These are phyloP conservation scores for Epipyxis sp. DNA, from an alignment of 108 stramenopile genomes.

Conservation along the genomic window DNA sequence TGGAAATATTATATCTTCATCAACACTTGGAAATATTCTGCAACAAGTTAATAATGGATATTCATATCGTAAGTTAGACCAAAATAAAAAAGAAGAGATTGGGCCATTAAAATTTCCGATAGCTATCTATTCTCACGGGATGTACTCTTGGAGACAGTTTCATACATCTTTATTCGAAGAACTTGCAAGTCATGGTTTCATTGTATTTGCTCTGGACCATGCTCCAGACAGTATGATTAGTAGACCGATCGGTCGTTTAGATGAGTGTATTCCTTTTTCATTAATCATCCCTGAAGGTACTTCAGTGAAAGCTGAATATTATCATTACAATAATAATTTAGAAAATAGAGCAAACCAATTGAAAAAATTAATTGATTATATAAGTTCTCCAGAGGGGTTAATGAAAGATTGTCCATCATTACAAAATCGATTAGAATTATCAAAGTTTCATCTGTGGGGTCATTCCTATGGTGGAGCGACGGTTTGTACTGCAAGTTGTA, in stretches of 20 bases:
- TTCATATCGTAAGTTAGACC: too few relatives aligned
- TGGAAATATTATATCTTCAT: background rate
- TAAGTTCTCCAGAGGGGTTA: background rate
- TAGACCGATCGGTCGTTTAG: background rate
- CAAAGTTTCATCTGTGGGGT: background rate
- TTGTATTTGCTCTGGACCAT: slow-evolving; percentile 10
- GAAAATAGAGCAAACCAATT: background rate
- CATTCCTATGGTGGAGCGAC: slow-evolving; percentile 23
- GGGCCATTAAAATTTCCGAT: slow-evolving; percentile 10
- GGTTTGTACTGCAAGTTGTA: background rate
- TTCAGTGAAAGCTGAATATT: too few relatives aligned
- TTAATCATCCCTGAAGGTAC: background rate
- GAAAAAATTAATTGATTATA: background rate
- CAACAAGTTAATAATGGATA: too few relatives aligned
- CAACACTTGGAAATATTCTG: too few relatives aligned
- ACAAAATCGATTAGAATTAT: background rate
- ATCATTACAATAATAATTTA: background rate
- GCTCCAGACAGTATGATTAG: slow-evolving; percentile 1
- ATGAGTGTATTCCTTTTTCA: background rate
- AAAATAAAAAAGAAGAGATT: too few relatives aligned
- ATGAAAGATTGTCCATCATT: background rate
- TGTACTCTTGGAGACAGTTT: slow-evolving; percentile 27
- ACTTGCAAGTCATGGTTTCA: background rate
- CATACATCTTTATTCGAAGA: background rate
- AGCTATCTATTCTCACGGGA: slow-evolving; percentile 17